These are phyloP conservation scores for Cryphonectria nitschkei DNA, from an alignment of 2,329 filamentous ascomycete genomes.

Conservation along the genomic window DNA sequence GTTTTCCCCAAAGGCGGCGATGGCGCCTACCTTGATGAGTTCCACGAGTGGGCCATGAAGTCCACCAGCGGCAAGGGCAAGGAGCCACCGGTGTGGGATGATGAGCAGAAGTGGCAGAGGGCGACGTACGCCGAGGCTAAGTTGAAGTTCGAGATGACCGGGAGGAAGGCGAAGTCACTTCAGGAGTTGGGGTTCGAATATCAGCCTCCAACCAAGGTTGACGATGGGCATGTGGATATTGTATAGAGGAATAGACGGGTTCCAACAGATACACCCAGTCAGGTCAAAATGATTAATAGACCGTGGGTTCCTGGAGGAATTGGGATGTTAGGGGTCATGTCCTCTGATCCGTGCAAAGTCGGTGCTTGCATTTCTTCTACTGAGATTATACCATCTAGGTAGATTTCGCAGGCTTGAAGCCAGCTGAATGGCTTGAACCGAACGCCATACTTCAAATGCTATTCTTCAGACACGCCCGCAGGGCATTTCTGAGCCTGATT, in stretches of 20 bases:
- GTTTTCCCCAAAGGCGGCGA: slow-evolving; percentile 61
- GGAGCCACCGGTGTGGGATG: slow-evolving; percentile 71
- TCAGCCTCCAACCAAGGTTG: slow-evolving; percentile 33
- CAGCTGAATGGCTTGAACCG: neutral
- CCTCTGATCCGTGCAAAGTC: neutral
- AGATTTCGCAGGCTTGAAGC: neutral
- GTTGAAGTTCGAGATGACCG: slow-evolving; percentile 69
- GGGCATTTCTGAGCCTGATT: neutral
- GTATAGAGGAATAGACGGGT: slow-evolving; percentile 11
- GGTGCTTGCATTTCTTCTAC: neutral
- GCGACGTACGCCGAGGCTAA: slow-evolving; percentile 70
- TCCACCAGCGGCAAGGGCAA: slow-evolving; percentile 60
- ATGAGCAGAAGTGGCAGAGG: slow-evolving; percentile 73
- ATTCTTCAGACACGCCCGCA: neutral
- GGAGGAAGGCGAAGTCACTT: slow-evolving; percentile 66
- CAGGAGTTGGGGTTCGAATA: slow-evolving; percentile 74
- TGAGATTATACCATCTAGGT: neutral
- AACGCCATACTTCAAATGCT: neutral
- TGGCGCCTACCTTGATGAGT: slow-evolving; percentile 69
- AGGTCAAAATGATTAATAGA: too few relatives aligned
- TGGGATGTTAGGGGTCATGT: neutral
- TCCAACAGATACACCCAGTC: neutral
- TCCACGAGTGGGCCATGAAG: slow-evolving; percentile 63
- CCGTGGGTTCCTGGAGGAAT: neutral
- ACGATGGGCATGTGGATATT: slow-evolving; percentile 27